phyloP scores from a whole-genome alignment of 1,284 basidiomycete species.

The Veloboletus limbatus region DNA sequence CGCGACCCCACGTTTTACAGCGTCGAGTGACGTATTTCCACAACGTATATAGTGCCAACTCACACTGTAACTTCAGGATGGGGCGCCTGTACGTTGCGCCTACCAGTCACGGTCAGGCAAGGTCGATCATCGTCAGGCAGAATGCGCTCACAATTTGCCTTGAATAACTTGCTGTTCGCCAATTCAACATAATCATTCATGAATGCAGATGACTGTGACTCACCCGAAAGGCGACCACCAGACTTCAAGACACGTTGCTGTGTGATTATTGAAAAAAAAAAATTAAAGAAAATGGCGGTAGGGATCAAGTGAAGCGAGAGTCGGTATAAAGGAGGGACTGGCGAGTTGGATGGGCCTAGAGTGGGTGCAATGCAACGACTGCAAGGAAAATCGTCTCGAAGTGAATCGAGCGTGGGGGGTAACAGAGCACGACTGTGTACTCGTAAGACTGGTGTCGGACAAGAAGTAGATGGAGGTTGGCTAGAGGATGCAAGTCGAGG shows the following conservation, averaged over 20 bases:
- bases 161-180: constrained; percentile 13
- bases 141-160: constrained; percentile 18
- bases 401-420: constrained; percentile 45
- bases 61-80: constrained; percentile 13
- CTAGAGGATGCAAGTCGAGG: constrained; percentile 25
- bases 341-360: constrained; percentile 31
- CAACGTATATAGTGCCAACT: constrained; percentile 18
- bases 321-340: constrained; percentile 53
- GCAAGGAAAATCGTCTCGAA: constrained; percentile 42
- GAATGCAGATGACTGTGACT: constrained; percentile 11
- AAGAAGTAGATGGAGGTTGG: constrained; percentile 22
- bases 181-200: constrained; percentile 7
- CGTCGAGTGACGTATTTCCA: constrained; percentile 40
- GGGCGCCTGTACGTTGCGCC: no score
- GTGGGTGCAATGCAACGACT: constrained; percentile 28
- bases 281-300: constrained; percentile 18
- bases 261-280: no score
- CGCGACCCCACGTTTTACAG: constrained; percentile 61
- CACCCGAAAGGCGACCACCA: constrained; percentile 15
- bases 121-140: neutral
- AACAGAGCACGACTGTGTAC: constrained; percentile 29
- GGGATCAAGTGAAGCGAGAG: constrained; percentile 27
- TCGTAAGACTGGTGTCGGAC: constrained; percentile 24
- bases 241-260: constrained; percentile 7
- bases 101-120: constrained; percentile 10